Percentiles rank a stretch among this genome's conserved stretches.
phyloP scores from a whole-genome alignment of 306 rosid genomes.

The Citrullus colocynthis region DNA sequence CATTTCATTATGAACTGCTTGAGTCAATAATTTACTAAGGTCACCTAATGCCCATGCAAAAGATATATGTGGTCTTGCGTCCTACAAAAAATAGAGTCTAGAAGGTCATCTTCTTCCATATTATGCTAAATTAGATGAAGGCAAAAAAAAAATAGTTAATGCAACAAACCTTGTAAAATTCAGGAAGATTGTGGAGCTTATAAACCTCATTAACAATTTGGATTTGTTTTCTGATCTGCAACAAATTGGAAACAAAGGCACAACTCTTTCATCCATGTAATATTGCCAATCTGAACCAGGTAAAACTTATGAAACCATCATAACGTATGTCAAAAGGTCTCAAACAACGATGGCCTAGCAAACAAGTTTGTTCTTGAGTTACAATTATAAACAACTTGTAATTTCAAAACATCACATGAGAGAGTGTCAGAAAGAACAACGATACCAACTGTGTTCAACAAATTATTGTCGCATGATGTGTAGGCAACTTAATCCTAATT shows the following conservation, averaged over 20 bases:
- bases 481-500: background rate
- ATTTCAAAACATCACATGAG: background rate
- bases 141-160: background rate
- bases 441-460: background rate
- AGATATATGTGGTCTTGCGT: constrained; percentile 85
- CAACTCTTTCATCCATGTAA: background rate
- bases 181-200: constrained; percentile 87
- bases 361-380: background rate
- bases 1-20: constrained; percentile 32
- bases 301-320: background rate
- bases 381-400: background rate
- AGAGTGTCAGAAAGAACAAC: background rate
- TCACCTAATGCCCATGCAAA: constrained; percentile 76
- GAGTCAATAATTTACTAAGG: constrained; percentile 35
- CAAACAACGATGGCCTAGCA: background rate
- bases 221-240: constrained; percentile 76
- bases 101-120: background rate
- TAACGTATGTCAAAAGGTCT: background rate
- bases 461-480: background rate
- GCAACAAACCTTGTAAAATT: constrained; percentile 61
- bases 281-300: background rate
- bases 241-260: background rate
- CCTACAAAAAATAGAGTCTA: constrained; percentile 18
- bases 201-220: constrained; percentile 60
- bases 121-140: background rate